Conservation (phyloP, 345 rosid species). For the Boechera divaricarpa region DNA sequence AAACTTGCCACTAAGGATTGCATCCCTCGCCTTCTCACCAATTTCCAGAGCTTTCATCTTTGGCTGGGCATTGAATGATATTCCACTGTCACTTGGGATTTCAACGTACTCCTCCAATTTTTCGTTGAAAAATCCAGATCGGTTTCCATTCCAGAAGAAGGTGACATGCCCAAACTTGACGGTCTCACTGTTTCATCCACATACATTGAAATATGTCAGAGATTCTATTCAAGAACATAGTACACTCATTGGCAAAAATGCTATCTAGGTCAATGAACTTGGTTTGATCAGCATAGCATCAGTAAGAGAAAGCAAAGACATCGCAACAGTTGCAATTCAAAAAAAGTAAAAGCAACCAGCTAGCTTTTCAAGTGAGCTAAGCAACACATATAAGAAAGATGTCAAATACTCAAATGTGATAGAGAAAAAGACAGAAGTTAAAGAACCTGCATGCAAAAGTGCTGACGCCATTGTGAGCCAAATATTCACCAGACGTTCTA, state of each 20-base stretch:
- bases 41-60: constrained; percentile 93
- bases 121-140: constrained; percentile 82
- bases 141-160: constrained; percentile 99
- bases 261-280: neutral
- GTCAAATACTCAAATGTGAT: neutral
- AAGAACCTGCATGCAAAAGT: constrained; percentile 93
- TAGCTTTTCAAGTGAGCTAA: neutral
- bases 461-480: constrained; percentile 72
- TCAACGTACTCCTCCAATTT: constrained; percentile 89
- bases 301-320: neutral
- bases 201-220: constrained; percentile 9
- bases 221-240: neutral
- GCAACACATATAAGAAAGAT: neutral
- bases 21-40: constrained; percentile 86
- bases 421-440: neutral
- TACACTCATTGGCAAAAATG: neutral
- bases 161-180: constrained; percentile 98
- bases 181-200: constrained; percentile 68
- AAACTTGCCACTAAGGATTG: constrained; percentile 81
- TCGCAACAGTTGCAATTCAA: too few species aligned
- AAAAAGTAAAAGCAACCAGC: too few species aligned
- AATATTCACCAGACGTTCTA: constrained; percentile 95
- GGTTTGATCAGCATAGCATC: neutral
- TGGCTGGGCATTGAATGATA: constrained; percentile 90
- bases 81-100: constrained; percentile 92